phyloP scores from a whole-genome alignment of 371 early-diverging fungal species.

The Zopfochytrium polystomum region DNA sequence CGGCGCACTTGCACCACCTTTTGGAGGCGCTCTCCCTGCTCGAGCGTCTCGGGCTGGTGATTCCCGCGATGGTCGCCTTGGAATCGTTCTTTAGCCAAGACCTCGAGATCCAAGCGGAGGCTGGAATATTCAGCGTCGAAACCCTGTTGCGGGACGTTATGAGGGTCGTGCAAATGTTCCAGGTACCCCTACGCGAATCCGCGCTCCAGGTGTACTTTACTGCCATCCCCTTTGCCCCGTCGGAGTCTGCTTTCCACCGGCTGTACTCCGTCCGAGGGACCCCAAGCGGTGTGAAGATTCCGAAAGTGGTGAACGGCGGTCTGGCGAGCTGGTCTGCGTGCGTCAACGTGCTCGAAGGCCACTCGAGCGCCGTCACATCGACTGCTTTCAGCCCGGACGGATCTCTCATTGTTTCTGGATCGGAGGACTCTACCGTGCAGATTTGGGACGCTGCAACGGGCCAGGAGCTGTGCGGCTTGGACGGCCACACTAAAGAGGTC shows the following conservation, averaged over 20 bases:
- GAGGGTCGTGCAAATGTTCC: too few species aligned
- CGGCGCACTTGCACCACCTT: too few species aligned
- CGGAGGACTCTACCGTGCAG: not conserved
- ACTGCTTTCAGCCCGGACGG: not conserved
- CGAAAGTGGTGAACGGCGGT: conserved; percentile 2
- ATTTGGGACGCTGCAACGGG: conserved; percentile 1
- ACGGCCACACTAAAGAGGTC: not conserved
- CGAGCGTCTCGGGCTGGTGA: too few species aligned
- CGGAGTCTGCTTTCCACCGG: not conserved
- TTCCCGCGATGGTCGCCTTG: too few species aligned
- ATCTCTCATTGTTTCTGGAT: not conserved
- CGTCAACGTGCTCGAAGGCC: not conserved
- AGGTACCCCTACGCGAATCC: too few species aligned
- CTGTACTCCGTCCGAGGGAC: not conserved
- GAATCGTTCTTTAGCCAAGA: too few species aligned
- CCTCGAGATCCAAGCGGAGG: too few species aligned
- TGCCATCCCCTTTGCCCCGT: too few species aligned
- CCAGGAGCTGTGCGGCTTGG: not conserved
- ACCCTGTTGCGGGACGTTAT: too few species aligned
- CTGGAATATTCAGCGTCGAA: too few species aligned
- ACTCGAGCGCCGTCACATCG: not conserved
- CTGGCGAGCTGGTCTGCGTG: not conserved
- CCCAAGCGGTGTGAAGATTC: not conserved
- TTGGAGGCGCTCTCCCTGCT: too few species aligned
- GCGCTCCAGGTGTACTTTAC: not conserved